Percentiles rank a stretch among this genome's conserved stretches.
phyloP scores from a whole-genome alignment of 441 rosid species.

The Populus hybrid region DNA sequence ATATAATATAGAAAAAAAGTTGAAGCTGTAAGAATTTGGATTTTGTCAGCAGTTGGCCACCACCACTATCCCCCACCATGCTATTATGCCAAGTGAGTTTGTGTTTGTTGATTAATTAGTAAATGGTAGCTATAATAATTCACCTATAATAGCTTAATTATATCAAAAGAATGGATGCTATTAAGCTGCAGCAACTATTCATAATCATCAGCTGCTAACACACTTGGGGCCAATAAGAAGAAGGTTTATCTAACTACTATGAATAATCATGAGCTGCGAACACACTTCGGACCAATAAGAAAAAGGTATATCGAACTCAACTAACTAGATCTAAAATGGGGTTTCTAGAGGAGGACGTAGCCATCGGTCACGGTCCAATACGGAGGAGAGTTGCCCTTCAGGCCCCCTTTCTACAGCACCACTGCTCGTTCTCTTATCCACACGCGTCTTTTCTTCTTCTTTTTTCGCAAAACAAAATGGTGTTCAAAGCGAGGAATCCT shows the following conservation, averaged over 20 bases:
- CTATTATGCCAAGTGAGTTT: conserved; percentile 11
- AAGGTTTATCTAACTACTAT: no score
- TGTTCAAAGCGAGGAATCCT: conserved; percentile 52
- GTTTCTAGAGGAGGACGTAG: neutral
- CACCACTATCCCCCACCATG: conserved; percentile 24
- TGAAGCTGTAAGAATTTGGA: conserved; percentile 19
- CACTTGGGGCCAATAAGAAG: neutral
- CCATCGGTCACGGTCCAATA: conserved; percentile 5
- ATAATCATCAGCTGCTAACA: no score
- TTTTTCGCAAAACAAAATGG: conserved; percentile 19
- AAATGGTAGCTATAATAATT: conserved; percentile 24
- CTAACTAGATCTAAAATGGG: neutral
- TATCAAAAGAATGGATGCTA: neutral
- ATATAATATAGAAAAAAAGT: neutral
- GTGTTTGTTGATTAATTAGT: conserved; percentile 14
- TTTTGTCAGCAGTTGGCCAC: conserved; percentile 26
- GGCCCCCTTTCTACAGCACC: neutral
- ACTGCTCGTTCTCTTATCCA: conserved; percentile 15
- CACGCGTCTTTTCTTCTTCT: neutral
- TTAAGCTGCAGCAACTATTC: neutral
- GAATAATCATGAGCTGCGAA: neutral
- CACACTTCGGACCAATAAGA: conserved; percentile 1
- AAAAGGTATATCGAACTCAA: neutral
- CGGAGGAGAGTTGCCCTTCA: neutral
- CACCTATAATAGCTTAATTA: conserved; percentile 17